Base-by-base conservation (phyloP, 2,329 filamentous ascomycete species). In the Biscogniauxia mediterranea region DNA sequence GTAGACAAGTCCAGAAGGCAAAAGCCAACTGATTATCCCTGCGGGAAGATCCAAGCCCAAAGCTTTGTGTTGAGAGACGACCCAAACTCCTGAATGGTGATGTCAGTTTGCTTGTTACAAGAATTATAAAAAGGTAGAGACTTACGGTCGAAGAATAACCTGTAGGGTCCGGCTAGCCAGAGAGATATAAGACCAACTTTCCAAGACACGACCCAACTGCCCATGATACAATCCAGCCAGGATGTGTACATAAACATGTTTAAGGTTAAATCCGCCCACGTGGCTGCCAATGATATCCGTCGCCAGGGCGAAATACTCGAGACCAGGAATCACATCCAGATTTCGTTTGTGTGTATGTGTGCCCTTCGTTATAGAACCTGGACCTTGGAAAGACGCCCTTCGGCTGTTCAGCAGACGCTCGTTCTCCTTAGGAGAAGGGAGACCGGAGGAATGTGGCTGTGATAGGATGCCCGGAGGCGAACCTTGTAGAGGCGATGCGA, bases 1-100 rank as follows among this genome's bases (percentile, higher is more conserved):
- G 94, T 64, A 97, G 79, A 73, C 92, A 96, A 7, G 93, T 95
- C 94, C 94, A 98, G 70, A 93, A 97, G 0, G 92, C 89, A 68
- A 96, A 83, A 15, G 89, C 81, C 42, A 89, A 81, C 60, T 89
- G 81, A 70, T 93, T 91, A 68, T 88, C 84, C 53, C 79, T 68
- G 60, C 73, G 75, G 49, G 79, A 81, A 49, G 75, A 76, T 6
- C 58, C 57, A 28, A 81, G 68, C 25, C 70, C 71, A 42, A 65
- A 66, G 17, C 68, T 68, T 38, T 75, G 68, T 1, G 73, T 76
- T 7, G 76, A 76, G 60, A 85, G 71, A 50, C 81, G 82, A 25
- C 80, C 77, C 63, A 85, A 71, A 63, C 81, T 81, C 74, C 81
- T 84, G 23, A 62, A 20, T 55, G 7, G 17, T 46, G 6, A 5